Evolutionary conservation across 2,329 filamentous ascomycete species (phyloP).

Genomic region (Aspergillus eucalypticola): DNA sequence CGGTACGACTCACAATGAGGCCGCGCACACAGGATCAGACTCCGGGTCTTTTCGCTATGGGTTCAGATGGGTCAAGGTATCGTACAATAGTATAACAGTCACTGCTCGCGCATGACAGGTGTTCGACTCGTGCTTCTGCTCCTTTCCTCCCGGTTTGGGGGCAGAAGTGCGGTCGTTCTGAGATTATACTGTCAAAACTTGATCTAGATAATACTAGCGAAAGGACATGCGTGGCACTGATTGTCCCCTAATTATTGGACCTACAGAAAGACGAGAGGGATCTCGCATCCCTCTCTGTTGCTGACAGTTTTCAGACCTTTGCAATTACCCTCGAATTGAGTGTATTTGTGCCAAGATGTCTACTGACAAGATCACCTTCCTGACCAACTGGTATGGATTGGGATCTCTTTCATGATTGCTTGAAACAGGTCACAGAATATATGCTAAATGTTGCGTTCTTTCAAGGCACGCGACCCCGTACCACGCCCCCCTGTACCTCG

Average conservation of each 20-base stretch:
- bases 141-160: background rate
- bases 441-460: constrained; percentile 30
- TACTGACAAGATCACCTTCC: constrained; percentile 81
- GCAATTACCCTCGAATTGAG: constrained; percentile 38
- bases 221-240: constrained; percentile 77
- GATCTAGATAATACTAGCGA: constrained; percentile 86
- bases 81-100: constrained; percentile 41
- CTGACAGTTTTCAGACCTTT: constrained; percentile 29
- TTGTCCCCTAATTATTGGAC: constrained; percentile 37
- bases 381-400: constrained; percentile 72
- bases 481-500: constrained; percentile 75
- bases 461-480: constrained; percentile 77
- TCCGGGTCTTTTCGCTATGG: constrained; percentile 30
- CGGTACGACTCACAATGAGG: constrained; percentile 37
- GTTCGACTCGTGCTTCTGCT: constrained; percentile 32
- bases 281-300: constrained; percentile 23
- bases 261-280: constrained; percentile 16
- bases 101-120: constrained; percentile 47
- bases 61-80: constrained; percentile 46
- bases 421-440: constrained; percentile 6
- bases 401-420: background rate
- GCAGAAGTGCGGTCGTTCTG: constrained; percentile 53
- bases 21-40: constrained; percentile 25
- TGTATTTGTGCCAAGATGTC: constrained; percentile 60
- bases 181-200: constrained; percentile 81